phyloP scores from a whole-genome alignment of 1,139 yeast species.

The Yamadazyma conglobata region DNA sequence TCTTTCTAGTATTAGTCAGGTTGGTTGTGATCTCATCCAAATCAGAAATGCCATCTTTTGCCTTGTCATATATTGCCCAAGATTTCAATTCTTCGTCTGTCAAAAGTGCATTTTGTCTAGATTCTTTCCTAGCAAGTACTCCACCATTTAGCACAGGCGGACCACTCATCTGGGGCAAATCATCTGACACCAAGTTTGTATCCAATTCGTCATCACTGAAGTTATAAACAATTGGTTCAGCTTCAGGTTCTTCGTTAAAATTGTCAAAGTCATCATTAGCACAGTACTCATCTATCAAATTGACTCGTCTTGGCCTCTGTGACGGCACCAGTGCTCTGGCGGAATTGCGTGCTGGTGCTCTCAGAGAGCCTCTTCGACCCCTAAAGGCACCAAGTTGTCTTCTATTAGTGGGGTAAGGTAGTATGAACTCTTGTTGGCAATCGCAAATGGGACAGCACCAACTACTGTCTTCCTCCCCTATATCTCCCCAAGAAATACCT shows the following conservation, averaged over 20 bases:
- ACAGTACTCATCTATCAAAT: no score
- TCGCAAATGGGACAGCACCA: constrained; percentile 50
- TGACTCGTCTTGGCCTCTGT: neutral
- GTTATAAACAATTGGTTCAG: constrained; percentile 1
- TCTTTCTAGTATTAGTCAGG: constrained; percentile 11
- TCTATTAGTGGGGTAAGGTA: neutral
- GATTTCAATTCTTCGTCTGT: constrained; percentile 37
- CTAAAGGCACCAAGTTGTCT: no score
- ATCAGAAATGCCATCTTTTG: constrained; percentile 17
- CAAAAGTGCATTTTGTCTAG: constrained; percentile 25
- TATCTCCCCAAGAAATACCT: constrained; percentile 19
- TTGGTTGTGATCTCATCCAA: constrained; percentile 6
- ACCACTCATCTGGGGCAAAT: neutral
- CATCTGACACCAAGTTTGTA: neutral
- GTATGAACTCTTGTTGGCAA: constrained; percentile 26
- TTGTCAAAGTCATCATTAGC: no score
- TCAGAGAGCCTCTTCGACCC: neutral
- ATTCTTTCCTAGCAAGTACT: constrained; percentile 35
- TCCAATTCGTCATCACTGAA: constrained; percentile 6
- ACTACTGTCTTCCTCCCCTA: constrained; percentile 12
- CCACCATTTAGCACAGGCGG: constrained; percentile 37
- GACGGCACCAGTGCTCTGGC: neutral
- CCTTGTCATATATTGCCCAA: constrained; percentile 40
- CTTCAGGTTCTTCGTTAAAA: constrained; percentile 9
- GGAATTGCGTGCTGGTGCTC: neutral